Base-by-base conservation (phyloP, 2,329 filamentous ascomycete species). In the Lachnellula arida region DNA sequence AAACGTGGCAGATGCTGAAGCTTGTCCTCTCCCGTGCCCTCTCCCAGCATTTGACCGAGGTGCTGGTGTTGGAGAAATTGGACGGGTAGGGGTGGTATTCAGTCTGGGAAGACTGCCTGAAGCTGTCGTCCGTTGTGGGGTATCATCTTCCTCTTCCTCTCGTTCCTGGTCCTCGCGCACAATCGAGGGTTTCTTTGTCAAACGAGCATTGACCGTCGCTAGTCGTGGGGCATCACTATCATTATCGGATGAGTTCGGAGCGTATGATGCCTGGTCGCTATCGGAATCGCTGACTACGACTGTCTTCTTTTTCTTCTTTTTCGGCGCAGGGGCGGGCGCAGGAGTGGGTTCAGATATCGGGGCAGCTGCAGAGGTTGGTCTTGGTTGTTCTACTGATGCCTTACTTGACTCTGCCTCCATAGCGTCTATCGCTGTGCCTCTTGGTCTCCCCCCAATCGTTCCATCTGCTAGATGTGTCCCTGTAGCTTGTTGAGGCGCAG, bases 371-470 rank as follows among this genome's bases (percentile, higher is more conserved):
- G n/a, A n/a, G n/a, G n/a, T n/a, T n/a, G 48, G 11, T 48, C 14
- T 23, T 15, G 47, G 43, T 52, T 43, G 52, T 48, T 59, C 32
- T 2, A 48, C 46, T 15, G 47, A 28, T 37, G 43, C 12, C 12
- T 55, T 53, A 28, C 46, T 34, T 17, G 60, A 52, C 54, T 61
- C 49, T 57, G 62, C 55, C 49, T 67, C 60, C 64, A 65, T 60
- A 11, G 59, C 60, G 58, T 75, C 73, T 5, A 82, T 70, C 6
- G 75, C 74, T 2, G 78, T 76, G 3, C 77, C 81, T 54, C 72
- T 78, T 2, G 76, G 71, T 63, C 79, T 73, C 58, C 79, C 76
- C 11, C 75, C 74, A 63, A 85, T 73, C 9, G 78, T 81, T 12
- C 81, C 83, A 56, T 80, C 65, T 4, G 73, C 67, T 17, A 78